Conservation (phyloP, 805 yeast genomes). For the Cyberlindnera xishuangbannaensis region DNA sequence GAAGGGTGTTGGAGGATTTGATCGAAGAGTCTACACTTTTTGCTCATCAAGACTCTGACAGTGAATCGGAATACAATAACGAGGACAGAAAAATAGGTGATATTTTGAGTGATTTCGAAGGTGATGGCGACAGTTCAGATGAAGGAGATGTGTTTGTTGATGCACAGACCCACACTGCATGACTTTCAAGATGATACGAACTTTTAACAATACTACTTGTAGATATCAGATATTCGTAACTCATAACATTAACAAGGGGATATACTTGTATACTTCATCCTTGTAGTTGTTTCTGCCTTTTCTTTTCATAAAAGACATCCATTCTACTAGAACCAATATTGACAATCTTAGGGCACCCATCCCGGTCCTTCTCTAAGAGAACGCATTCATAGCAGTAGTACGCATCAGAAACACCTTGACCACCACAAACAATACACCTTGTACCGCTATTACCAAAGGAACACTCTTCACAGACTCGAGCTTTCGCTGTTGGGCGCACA, state of each 20-base stretch:
- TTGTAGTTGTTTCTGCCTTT: slow-evolving; percentile 28
- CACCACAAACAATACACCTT: slow-evolving; percentile 77
- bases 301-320: slow-evolving; percentile 59
- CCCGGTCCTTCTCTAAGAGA: slow-evolving; percentile 68
- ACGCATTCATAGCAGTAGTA: slow-evolving; percentile 86
- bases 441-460: slow-evolving; percentile 60
- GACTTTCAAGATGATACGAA: no score
- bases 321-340: slow-evolving; percentile 75
- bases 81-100: no score
- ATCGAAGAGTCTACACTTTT: slow-evolving; percentile 1
- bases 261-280: no score
- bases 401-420: slow-evolving; percentile 60
- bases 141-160: slow-evolving; percentile 8
- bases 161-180: slow-evolving; percentile 6
- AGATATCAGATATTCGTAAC: no score
- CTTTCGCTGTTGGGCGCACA: slow-evolving; percentile 64
- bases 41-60: no score
- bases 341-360: slow-evolving; percentile 85
- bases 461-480: slow-evolving; percentile 79
- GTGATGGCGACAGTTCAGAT: no score
- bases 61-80: no score
- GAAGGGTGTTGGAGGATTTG: slow-evolving; percentile 1
- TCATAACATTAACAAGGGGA: no score
- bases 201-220: no score
- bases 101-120: no score